Evolutionary conservation across 108 stramenopile genomes (phyloP).

Genomic region (Nitzschia palea): DNA sequence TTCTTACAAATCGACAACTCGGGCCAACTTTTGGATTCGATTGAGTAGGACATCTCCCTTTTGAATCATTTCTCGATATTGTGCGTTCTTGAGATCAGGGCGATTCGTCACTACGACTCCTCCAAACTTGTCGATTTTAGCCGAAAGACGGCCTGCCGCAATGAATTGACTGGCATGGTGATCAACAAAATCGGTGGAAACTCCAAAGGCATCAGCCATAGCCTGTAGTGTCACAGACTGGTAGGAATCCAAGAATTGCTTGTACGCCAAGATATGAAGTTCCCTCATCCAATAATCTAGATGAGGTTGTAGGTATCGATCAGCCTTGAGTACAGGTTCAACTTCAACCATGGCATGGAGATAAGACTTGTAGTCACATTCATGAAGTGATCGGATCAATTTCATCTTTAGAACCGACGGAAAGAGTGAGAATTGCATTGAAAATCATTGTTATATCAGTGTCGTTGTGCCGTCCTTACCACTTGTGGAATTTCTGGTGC

Average conservation of each 20-base stretch:
- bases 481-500: constrained; percentile 79
- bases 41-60: constrained; percentile 97
- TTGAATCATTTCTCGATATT: constrained; percentile 96
- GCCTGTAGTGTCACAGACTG: constrained; percentile 90
- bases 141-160: constrained; percentile 91
- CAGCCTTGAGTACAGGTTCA: constrained; percentile 66
- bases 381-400: constrained; percentile 87
- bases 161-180: constrained; percentile 96
- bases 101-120: constrained; percentile 96
- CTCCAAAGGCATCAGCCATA: constrained; percentile 96
- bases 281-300: constrained; percentile 87
- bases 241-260: constrained; percentile 99
- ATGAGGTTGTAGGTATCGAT: constrained; percentile 89
- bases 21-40: constrained; percentile 93
- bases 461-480: too few species aligned
- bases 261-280: constrained; percentile 92
- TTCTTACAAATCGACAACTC: constrained; percentile 90
- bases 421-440: too few species aligned
- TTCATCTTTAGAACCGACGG: constrained; percentile 37
- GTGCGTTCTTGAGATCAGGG: constrained; percentile 95
- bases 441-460: too few species aligned
- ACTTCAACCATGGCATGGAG: constrained; percentile 90
- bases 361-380: constrained; percentile 94
- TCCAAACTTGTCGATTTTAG: constrained; percentile 98
- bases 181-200: constrained; percentile 88